Percentiles rank a stretch among this genome's conserved stretches.
These are phyloP conservation scores for Amylocarpus encephaloides DNA, from an alignment of 2,329 filamentous ascomycete genomes.

Conservation along the genomic window DNA sequence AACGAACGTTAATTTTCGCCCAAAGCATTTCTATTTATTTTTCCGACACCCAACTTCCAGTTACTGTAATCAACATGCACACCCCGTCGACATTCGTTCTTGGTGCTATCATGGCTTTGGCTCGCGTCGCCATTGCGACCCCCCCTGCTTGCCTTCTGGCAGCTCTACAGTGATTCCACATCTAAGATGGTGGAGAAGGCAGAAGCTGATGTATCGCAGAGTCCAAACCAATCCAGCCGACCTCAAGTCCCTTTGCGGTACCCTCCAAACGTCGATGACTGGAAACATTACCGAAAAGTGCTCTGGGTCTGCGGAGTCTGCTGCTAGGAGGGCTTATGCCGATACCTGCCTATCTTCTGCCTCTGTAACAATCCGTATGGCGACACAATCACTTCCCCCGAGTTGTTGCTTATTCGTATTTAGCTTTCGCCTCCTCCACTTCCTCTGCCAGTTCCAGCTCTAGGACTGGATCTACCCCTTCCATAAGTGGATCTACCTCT, in stretches of 20 bases:
- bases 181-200: neutral
- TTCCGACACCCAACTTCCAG: conserved; percentile 11
- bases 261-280: conserved; percentile 1
- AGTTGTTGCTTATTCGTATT: neutral
- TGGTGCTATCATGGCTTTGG: conserved; percentile 16
- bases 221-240: conserved; percentile 11
- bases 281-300: conserved; percentile 14
- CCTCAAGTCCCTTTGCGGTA: conserved; percentile 10
- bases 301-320: neutral
- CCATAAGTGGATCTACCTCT: neutral
- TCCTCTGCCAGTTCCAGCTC: conserved; percentile 9
- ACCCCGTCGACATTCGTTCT: conserved; percentile 21
- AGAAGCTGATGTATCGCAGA: neutral
- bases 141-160: conserved; percentile 27
- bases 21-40: neutral
- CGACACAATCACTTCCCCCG: neutral
- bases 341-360: conserved; percentile 7
- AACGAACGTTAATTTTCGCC: too few relatives aligned
- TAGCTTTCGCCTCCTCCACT: conserved; percentile 14
- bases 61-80: conserved; percentile 19
- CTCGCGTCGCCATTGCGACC: conserved; percentile 19
- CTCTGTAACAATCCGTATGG: conserved; percentile 16
- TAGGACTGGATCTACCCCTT: conserved; percentile 4
- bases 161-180: conserved; percentile 10
- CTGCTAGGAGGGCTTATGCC: conserved; percentile 7